phyloP scores from a whole-genome alignment of 257 asterid genomes.

The Solanum chiquidenum region DNA sequence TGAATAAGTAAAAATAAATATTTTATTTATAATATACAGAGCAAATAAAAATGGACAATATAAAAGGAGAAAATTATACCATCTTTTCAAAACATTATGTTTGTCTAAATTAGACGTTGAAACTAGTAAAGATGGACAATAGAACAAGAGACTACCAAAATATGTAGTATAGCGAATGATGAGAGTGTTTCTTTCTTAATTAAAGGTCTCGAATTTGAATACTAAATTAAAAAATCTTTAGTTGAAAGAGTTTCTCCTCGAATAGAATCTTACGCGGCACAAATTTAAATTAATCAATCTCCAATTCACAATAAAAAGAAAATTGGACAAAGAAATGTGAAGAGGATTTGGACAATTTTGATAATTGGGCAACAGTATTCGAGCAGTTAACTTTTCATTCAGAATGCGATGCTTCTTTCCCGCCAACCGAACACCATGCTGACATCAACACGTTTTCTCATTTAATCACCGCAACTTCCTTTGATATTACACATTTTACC shows the following conservation, averaged over 20 bases:
- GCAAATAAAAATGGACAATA: too few species aligned
- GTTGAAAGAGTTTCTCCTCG: not conserved
- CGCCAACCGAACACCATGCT: not conserved
- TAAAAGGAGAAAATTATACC: not conserved
- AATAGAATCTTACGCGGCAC: fast-evolving
- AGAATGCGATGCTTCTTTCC: not conserved
- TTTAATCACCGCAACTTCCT: not conserved
- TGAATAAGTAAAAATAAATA: not conserved
- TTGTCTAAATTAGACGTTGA: not conserved
- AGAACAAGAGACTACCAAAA: not conserved
- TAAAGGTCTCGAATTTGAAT: too few species aligned
- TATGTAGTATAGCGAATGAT: fast-evolving
- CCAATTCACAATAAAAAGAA: too few species aligned
- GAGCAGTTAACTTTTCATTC: not conserved
- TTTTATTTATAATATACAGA: too few species aligned
- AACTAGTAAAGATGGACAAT: too few species aligned
- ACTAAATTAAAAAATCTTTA: fast-evolving
- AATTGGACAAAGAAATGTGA: not conserved
- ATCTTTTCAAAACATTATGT: not conserved
- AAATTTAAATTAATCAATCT: too few species aligned
- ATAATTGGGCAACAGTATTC: not conserved
- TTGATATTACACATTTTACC: not conserved
- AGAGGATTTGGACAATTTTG: not conserved
- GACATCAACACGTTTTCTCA: not conserved
- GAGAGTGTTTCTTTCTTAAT: not conserved